Base-by-base conservation (phyloP, 1,284 basidiomycete species). In the Spongispora temasekensis region DNA sequence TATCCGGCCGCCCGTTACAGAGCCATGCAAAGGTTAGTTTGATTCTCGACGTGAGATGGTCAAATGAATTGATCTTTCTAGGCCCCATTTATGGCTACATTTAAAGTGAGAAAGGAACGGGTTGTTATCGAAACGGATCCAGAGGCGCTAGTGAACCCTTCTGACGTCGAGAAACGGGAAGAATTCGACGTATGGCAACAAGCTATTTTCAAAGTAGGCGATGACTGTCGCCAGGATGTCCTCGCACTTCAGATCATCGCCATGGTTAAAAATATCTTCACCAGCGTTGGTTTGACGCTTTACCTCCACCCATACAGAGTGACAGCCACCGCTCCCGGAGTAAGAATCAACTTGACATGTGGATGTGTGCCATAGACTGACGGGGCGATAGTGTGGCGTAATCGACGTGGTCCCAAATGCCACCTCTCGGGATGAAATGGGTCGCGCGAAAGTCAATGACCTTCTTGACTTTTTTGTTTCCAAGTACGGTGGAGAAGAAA, bases 11-110 rank as follows among this genome's bases (percentile, higher is more conserved):
- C 27, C 97, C 97, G 2, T 79, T 99, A 37, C 97, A 99, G 77
- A 95, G 91, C 72, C 97, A 99, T 70, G 97, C 97, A 8, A 99
- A 99, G 83, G 94, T 93, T 50, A 19, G 48, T 57, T 19, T n/a
- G 19, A 13, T 58, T 15, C 21, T 30, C 7, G 2, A 53, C 52
- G 44, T 19, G 37, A 56, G 51, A 13, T 25, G 21, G n/a, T 27
- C 10, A 32, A 44, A 30, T 28, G 25, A 31, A 53, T 35, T 21
- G 17, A 61, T 23, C 19, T 52, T 65, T 58, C 10, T 35, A 96
- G 94, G 96, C 97, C 5, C 97, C 97, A 1, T 99, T 99, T 80
- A 99, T 99, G 97, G 97, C 97, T 1, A 98, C 97, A 0, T 99
- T 99, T 84, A 97, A 97, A 81, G 97, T 99, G 23, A 86, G 91